Evolutionary conservation across 1,284 basidiomycete species (phyloP).

Genomic region (Irpex rosettiformis): DNA sequence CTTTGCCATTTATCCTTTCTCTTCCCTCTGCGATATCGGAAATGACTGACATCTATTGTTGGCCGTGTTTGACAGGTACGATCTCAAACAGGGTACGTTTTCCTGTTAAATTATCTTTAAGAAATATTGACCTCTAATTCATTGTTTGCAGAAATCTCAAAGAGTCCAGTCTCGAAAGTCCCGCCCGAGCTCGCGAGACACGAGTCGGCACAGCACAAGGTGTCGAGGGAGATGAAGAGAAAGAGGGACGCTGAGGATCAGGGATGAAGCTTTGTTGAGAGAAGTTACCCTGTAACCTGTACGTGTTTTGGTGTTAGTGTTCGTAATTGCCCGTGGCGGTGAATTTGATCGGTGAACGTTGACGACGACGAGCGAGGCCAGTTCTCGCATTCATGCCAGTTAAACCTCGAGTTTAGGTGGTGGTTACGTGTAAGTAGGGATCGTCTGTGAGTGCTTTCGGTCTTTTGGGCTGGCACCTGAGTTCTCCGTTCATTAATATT

Average conservation of each 20-base stretch:
- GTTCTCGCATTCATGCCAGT: no score
- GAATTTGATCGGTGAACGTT: no score
- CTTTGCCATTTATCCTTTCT: background rate
- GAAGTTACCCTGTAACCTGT: no score
- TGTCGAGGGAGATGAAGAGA: conserved; percentile 89
- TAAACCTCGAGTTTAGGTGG: conserved; percentile 5
- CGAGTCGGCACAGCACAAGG: conserved; percentile 84
- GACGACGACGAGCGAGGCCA: no score
- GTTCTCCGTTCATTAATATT: no score
- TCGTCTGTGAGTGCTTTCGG: background rate
- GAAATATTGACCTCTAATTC: conserved; percentile 10
- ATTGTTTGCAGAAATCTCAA: conserved; percentile 73
- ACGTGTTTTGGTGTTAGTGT: background rate
- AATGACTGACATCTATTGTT: background rate
- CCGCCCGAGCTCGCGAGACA: conserved; percentile 85
- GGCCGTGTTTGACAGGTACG: conserved; percentile 56
- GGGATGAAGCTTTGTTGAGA: no score
- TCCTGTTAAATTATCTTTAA: conserved; percentile 9
- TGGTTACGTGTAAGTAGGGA: background rate
- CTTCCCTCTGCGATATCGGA: no score
- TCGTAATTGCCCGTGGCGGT: background rate
- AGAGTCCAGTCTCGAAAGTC: conserved; percentile 90
- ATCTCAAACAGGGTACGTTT: conserved; percentile 77
- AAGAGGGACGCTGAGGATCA: conserved; percentile 78
- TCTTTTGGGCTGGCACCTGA: no score